Percentiles rank a stretch among this genome's conserved stretches.
These are phyloP conservation scores for Colletotrichum eremochloae DNA, from an alignment of 2,329 filamentous ascomycete genomes.

Conservation along the genomic window DNA sequence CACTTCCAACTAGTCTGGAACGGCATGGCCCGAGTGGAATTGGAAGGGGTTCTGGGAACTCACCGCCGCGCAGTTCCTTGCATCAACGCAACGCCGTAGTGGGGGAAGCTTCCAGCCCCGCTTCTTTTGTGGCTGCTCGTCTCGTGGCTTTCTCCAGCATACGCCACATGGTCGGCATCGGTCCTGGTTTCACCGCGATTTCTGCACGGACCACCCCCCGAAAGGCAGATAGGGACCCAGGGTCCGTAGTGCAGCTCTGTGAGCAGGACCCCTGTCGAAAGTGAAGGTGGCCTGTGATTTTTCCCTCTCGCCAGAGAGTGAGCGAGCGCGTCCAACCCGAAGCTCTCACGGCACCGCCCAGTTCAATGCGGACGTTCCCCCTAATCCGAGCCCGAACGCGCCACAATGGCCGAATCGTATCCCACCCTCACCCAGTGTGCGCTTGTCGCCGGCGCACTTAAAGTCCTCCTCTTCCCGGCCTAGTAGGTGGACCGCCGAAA, in stretches of 20 bases:
- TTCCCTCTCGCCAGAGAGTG: slow-evolving; percentile 13
- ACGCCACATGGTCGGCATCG: neutral
- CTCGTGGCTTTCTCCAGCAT: slow-evolving; percentile 1
- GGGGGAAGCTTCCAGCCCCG: slow-evolving; percentile 5
- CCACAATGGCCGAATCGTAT: slow-evolving; percentile 81
- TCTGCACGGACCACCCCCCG: slow-evolving; percentile 36
- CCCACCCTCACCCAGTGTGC: slow-evolving; percentile 92
- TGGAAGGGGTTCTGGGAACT: slow-evolving; percentile 25
- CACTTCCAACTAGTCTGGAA: neutral
- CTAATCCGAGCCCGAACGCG: slow-evolving; percentile 23
- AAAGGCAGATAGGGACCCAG: neutral
- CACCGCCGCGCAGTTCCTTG: slow-evolving; percentile 13
- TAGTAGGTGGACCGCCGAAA: slow-evolving; percentile 74
- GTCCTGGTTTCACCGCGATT: slow-evolving; percentile 37
- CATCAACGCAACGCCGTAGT: neutral
- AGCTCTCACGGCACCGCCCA: slow-evolving; percentile 39
- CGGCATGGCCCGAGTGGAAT: slow-evolving; percentile 28
- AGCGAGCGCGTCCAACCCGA: neutral
- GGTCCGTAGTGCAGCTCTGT: slow-evolving; percentile 22
- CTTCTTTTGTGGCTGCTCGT: slow-evolving; percentile 6
- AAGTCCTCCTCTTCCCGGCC: slow-evolving; percentile 91
- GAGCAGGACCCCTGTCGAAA: slow-evolving; percentile 35
- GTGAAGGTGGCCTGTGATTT: slow-evolving; percentile 39
- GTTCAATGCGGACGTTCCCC: slow-evolving; percentile 38
- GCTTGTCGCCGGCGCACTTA: slow-evolving; percentile 87